Evolutionary conservation across 2,329 filamentous ascomycete species (phyloP), one percentile per base, ranked within the genome.

Genomic region (Trichoderma pleuroti): DNA sequence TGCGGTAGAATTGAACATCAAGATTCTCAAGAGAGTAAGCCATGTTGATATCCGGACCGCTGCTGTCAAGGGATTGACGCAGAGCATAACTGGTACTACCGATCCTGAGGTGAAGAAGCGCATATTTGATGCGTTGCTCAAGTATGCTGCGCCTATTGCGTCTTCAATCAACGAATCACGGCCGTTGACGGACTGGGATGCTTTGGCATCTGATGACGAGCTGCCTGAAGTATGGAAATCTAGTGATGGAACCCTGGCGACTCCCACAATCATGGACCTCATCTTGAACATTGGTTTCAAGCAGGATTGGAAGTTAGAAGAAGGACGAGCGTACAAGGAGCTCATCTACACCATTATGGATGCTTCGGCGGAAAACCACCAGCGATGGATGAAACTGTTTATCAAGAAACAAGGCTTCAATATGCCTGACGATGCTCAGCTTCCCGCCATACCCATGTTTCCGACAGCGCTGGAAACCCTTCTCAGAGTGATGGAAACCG

Each of bases 1-100:
- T 0, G 72, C 79, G 0, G 78, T 75, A 26, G 73, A 78, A 5
- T 76, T 79, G 1, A 76, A 82, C 2, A 61, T 73, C 4, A 57
- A 71, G 0, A 74, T 82, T 2, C 75, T 82, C 6, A 68, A 72
- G 0, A 75, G 76, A 49, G 75, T 80, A 4, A 67, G 74, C 3
- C 79, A 82, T 32, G 76, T 78, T 16, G 80, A 82, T 46, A 76
- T 80, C 2, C 75, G 75, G 7, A 72, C 77, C 11, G 75, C 77
- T 1, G 76, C 79, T 24, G 67, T 80, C 6, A 72, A 72, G 54
- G 78, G 78, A 18, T 71, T 82, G 2, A 70, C 79, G 1, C 74
- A 71, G 28, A 74, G 76, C 6, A 46, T 77, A 42, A 72, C 68
- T 39, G 73, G 72, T 6, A 68, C 72, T 12, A 74, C 61, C 2